Percentiles rank a stretch among this genome's conserved stretches.
phyloP scores from a whole-genome alignment of 2,329 filamentous ascomycete species.

The Ascochyta pisi region DNA sequence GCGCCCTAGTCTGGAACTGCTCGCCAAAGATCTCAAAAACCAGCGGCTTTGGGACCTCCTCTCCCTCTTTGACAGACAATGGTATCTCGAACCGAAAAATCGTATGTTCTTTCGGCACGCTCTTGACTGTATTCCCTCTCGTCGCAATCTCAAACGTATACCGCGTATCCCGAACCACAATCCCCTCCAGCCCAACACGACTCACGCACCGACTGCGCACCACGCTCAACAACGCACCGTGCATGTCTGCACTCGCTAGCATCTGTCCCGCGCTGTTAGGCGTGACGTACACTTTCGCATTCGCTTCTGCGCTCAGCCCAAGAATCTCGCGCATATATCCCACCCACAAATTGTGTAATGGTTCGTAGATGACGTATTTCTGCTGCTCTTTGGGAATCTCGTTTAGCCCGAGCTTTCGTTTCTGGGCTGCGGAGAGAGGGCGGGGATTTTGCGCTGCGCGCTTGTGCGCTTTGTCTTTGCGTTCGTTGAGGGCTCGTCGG shows the following conservation, averaged over 20 bases:
- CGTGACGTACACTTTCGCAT: constrained; percentile 57
- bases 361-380: constrained; percentile 78
- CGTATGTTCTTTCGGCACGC: constrained; percentile 88
- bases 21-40: constrained; percentile 87
- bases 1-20: constrained; percentile 81
- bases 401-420: constrained; percentile 75
- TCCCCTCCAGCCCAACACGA: constrained; percentile 82
- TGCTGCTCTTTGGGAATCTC: constrained; percentile 72
- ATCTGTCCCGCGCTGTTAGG: constrained; percentile 70
- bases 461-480: constrained; percentile 38
- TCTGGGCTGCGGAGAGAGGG: constrained; percentile 81
- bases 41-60: constrained; percentile 56
- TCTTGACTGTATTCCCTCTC: constrained; percentile 71
- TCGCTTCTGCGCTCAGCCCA: constrained; percentile 57
- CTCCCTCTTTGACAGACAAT: constrained; percentile 39
- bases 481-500: constrained; percentile 61
- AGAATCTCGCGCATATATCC: constrained; percentile 85
- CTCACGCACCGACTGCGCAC: constrained; percentile 81
- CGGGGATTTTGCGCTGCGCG: constrained; percentile 60
- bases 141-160: constrained; percentile 88
- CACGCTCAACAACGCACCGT: constrained; percentile 84
- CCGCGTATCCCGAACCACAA: constrained; percentile 87
- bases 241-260: constrained; percentile 85
- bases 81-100: constrained; percentile 80
- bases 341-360: constrained; percentile 79